Conservation (phyloP, 192 early-diverging fungal genomes). For the Umbelopsis isabellina region DNA sequence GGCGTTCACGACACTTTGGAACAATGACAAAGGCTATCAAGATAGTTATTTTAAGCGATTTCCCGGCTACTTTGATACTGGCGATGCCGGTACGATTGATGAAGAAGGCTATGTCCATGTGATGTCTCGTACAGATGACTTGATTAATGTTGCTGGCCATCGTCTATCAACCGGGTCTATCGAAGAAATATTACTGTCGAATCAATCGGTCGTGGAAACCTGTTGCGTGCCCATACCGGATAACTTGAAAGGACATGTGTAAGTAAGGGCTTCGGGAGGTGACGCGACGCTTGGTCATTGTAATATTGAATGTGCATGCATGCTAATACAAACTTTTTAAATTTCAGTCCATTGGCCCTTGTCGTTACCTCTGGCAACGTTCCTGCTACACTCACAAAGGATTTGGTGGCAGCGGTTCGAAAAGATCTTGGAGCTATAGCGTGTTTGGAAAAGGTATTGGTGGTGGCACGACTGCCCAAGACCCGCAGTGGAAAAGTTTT, state of each 20-base stretch:
- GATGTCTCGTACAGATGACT: conserved; percentile 72
- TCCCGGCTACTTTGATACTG: conserved; percentile 82
- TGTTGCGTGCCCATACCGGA: conserved; percentile 71
- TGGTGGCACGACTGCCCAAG: conserved; percentile 80
- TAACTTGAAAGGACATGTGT: conserved; percentile 69
- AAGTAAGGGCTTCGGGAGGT: conserved; percentile 65
- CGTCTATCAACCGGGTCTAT: conserved; percentile 76
- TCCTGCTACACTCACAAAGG: conserved; percentile 36
- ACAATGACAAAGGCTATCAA: conserved; percentile 72
- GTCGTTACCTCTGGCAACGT: neutral
- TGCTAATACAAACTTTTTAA: neutral
- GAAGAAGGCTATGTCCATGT: conserved; percentile 70
- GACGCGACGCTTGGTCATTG: neutral
- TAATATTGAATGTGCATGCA: neutral
- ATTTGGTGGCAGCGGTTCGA: conserved; percentile 66
- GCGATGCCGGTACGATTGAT: conserved; percentile 83
- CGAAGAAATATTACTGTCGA: conserved; percentile 73
- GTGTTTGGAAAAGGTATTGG: conserved; percentile 69
- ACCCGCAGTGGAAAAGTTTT: conserved; percentile 86
- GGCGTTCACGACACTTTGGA: conserved; percentile 78
- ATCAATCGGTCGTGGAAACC: conserved; percentile 67
- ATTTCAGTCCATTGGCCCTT: neutral
- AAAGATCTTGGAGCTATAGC: conserved; percentile 81
- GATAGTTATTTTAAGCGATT: conserved; percentile 76
- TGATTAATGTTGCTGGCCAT: conserved; percentile 86